phyloP scores from a whole-genome alignment of 2,329 filamentous ascomycete genomes.

The Fonsecaea erecta region DNA sequence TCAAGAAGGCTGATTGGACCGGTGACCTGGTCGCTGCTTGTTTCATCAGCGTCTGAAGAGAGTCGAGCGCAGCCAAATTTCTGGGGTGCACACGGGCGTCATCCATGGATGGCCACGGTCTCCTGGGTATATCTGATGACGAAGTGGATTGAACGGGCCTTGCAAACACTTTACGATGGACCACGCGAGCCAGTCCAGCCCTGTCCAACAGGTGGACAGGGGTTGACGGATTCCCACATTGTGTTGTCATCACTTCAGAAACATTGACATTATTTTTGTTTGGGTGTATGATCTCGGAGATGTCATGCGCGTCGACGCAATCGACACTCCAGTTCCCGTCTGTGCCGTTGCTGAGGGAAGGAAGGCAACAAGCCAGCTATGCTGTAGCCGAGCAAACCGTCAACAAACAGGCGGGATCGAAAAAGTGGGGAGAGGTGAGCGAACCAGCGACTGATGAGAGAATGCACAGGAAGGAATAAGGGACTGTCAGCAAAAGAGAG shows the following conservation, averaged over 20 bases:
- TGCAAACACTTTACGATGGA: neutral
- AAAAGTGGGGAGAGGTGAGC: neutral
- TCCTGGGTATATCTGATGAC: constrained; percentile 1
- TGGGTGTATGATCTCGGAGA: constrained; percentile 6
- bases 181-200: neutral
- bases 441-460: neutral
- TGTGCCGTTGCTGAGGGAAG: constrained; percentile 3
- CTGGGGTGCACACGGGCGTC: constrained; percentile 14
- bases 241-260: constrained; percentile 1
- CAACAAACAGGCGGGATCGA: constrained; percentile 13
- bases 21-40: constrained; percentile 8
- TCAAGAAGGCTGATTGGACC: constrained; percentile 14
- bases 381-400: constrained; percentile 8
- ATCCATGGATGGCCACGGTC: constrained; percentile 9
- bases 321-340: constrained; percentile 4
- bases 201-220: neutral
- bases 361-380: neutral
- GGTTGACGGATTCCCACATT: neutral
- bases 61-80: constrained; percentile 3
- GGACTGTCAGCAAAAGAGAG: constrained; percentile 11
- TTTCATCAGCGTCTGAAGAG: constrained; percentile 25
- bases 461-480: neutral
- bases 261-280: neutral
- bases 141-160: neutral
- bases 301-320: constrained; percentile 19